phyloP scores from a whole-genome alignment of 2,329 filamentous ascomycete genomes.

The Talaromyces sp. region DNA sequence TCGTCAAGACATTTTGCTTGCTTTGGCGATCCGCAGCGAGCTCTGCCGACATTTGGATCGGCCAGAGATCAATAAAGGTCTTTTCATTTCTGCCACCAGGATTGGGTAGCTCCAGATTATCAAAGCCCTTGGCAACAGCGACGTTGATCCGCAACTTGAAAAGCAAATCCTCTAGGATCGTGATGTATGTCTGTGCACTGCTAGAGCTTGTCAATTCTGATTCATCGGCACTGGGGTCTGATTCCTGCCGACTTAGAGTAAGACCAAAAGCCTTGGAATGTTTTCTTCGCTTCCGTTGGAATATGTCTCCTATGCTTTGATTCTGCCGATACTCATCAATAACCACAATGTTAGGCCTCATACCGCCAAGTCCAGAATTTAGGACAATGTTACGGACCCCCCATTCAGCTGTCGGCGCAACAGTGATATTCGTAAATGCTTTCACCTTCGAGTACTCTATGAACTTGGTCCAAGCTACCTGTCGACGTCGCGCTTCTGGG shows the following conservation, averaged over 20 bases:
- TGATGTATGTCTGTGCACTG: slow-evolving; percentile 70
- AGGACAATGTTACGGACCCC: slow-evolving; percentile 78
- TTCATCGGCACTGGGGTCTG: slow-evolving; percentile 5
- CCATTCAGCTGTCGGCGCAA: slow-evolving; percentile 80
- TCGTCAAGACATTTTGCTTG: slow-evolving; percentile 66
- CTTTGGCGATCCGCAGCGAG: slow-evolving; percentile 64
- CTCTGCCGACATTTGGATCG: slow-evolving; percentile 89
- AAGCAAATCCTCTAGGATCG: slow-evolving; percentile 76
- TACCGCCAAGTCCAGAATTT: slow-evolving; percentile 76
- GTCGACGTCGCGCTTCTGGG: slow-evolving; percentile 74
- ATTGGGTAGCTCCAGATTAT: slow-evolving; percentile 68
- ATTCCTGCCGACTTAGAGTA: slow-evolving; percentile 48
- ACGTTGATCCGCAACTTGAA: slow-evolving; percentile 77
- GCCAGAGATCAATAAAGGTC: slow-evolving; percentile 83
- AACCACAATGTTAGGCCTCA: slow-evolving; percentile 84
- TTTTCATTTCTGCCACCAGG: slow-evolving; percentile 58
- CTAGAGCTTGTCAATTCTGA: slow-evolving; percentile 59
- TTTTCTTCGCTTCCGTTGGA: slow-evolving; percentile 41
- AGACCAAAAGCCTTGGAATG: slow-evolving; percentile 23
- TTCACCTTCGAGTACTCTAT: slow-evolving; percentile 85
- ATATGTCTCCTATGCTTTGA: slow-evolving; percentile 55
- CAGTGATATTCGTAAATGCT: slow-evolving; percentile 81
- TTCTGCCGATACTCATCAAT: slow-evolving; percentile 69
- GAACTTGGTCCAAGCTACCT: slow-evolving; percentile 78
- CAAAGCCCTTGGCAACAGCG: slow-evolving; percentile 77